These are phyloP conservation scores for Moricandia arvensis DNA, from an alignment of 345 rosid genomes.

Conservation along the genomic window DNA sequence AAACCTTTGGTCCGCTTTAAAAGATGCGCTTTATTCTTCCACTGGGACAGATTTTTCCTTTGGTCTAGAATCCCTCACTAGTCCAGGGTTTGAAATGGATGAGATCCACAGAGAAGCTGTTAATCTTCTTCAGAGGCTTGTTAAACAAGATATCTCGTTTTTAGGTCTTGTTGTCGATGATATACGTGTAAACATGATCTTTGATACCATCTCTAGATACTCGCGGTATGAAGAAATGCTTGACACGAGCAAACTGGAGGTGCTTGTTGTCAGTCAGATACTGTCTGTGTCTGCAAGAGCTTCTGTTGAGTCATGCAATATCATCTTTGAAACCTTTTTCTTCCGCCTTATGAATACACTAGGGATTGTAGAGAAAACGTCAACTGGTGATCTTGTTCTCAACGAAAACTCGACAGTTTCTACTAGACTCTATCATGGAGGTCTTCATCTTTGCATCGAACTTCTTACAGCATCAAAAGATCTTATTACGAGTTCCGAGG, in stretches of 20 bases:
- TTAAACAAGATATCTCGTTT: slow-evolving; percentile 55
- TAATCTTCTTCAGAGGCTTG: slow-evolving; percentile 52
- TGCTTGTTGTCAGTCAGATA: slow-evolving; percentile 58
- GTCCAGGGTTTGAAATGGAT: slow-evolving; percentile 41
- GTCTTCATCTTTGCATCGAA: slow-evolving; percentile 63
- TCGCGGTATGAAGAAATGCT: slow-evolving; percentile 47
- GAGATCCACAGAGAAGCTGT: slow-evolving; percentile 64
- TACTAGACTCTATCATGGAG: slow-evolving; percentile 54
- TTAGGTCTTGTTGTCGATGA: slow-evolving; percentile 56
- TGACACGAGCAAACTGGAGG: slow-evolving; percentile 53
- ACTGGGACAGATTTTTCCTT: slow-evolving; percentile 42
- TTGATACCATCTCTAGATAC: slow-evolving; percentile 51
- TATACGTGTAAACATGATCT: slow-evolving; percentile 49
- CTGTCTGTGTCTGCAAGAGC: slow-evolving; percentile 67
- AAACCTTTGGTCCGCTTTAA: slow-evolving; percentile 69
- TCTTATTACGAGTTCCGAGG: slow-evolving; percentile 38
- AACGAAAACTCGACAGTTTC: slow-evolving; percentile 31
- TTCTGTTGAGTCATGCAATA: slow-evolving; percentile 60
- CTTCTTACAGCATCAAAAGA: slow-evolving; percentile 77
- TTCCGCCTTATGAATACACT: slow-evolving; percentile 54
- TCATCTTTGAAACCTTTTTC: slow-evolving; percentile 54
- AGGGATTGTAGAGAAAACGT: slow-evolving; percentile 44
- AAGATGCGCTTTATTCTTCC: slow-evolving; percentile 59
- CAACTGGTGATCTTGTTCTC: slow-evolving; percentile 35
- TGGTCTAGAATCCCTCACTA: slow-evolving; percentile 47